A percentile compares a stretch with the other conserved stretches of the same genome.
Evolutionary conservation across 106 monocot genomes (phyloP).

Genomic region (Dendrobium huoshanense): DNA sequence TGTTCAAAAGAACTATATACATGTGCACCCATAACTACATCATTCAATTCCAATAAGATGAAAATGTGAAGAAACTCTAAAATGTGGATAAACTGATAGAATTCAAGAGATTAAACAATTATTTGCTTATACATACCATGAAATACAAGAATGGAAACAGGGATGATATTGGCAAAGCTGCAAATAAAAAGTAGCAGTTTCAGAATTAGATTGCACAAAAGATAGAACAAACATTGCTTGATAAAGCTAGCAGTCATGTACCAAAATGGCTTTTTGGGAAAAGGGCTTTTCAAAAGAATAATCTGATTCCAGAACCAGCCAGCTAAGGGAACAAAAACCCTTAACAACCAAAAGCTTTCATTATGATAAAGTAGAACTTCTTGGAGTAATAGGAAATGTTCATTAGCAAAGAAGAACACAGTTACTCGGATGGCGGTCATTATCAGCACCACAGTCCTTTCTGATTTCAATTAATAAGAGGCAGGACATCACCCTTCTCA

Average conservation of each 20-base stretch:
- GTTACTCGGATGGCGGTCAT: not conserved
- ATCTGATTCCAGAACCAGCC: no score
- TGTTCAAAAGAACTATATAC: not conserved
- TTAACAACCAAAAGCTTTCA: no score
- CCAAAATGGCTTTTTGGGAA: not conserved
- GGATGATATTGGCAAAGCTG: constrained; percentile 75
- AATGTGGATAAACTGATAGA: not conserved
- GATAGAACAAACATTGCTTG: not conserved
- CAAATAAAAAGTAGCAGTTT: constrained; percentile 13
- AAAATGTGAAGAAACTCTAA: not conserved
- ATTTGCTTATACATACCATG: constrained; percentile 50
- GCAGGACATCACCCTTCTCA: not conserved
- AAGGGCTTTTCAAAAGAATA: not conserved
- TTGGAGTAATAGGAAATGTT: not conserved
- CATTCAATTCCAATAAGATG: not conserved
- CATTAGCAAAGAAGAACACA: not conserved
- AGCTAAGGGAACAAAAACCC: no score
- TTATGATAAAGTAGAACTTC: no score
- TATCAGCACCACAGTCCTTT: not conserved
- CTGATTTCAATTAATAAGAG: not conserved
- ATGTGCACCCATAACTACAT: not conserved
- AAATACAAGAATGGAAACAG: constrained; percentile 90
- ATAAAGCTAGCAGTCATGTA: not conserved
- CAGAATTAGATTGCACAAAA: not conserved
- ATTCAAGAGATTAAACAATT: constrained; percentile 4